These are phyloP conservation scores for Trifolium dubium DNA, from an alignment of 306 rosid species.

Conservation along the genomic window DNA sequence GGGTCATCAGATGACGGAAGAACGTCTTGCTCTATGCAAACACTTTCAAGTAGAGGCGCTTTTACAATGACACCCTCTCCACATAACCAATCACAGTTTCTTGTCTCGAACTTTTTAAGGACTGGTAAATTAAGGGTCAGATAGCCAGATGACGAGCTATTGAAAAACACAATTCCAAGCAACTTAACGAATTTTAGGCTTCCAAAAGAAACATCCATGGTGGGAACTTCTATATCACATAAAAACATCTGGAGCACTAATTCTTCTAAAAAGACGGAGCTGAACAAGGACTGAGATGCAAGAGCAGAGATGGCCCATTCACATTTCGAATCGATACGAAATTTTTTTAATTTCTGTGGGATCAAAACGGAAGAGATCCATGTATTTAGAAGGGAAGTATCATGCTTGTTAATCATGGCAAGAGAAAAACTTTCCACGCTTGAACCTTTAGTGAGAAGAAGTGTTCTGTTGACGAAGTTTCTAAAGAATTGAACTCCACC, in stretches of 20 bases:
- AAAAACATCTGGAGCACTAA: neutral
- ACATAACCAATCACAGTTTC: conserved; percentile 23
- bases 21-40: neutral
- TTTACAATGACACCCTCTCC: neutral
- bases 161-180: neutral
- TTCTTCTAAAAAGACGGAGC: neutral
- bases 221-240: neutral
- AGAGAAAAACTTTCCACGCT: neutral
- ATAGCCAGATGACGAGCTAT: neutral
- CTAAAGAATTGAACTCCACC: neutral
- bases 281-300: conserved; percentile 1
- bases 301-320: neutral
- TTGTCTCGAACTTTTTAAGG: conserved; percentile 4
- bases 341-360: neutral
- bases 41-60: conserved; percentile 23
- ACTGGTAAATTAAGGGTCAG: neutral
- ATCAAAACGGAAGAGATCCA: conserved; percentile 29
- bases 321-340: neutral
- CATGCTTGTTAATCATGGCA: neutral
- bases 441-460: neutral
- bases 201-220: neutral
- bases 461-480: neutral
- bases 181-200: conserved; percentile 2
- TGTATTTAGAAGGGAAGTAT: neutral
- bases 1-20: neutral